phyloP scores from a whole-genome alignment of 1,284 basidiomycete genomes.

The Rhodotorula sp. region DNA sequence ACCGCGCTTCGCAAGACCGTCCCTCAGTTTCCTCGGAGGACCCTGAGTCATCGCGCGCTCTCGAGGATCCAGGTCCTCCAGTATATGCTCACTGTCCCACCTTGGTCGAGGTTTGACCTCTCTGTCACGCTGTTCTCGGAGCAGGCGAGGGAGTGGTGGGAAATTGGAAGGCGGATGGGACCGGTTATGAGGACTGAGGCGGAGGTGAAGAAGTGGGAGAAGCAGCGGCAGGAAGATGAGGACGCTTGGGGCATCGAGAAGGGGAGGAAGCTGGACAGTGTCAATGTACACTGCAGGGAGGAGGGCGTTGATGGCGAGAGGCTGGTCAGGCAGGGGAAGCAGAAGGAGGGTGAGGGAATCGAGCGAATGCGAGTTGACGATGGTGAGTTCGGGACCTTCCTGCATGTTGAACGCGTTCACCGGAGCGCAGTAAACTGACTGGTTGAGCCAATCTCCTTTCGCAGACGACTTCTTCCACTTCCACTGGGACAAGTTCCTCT shows the following conservation, averaged over 20 bases:
- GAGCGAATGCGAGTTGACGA: conserved; percentile 65
- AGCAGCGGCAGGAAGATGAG: conserved; percentile 14
- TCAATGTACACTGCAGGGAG: conserved; percentile 44
- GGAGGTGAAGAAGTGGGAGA: conserved; percentile 18
- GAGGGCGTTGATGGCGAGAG: conserved; percentile 70
- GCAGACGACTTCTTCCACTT: conserved; percentile 57
- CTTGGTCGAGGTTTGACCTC: conserved; percentile 34
- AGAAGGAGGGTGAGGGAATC: conserved; percentile 6
- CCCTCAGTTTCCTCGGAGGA: conserved; percentile 32
- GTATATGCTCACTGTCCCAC: conserved; percentile 37
- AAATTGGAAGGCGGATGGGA: conserved; percentile 19
- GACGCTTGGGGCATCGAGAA: conserved; percentile 27
- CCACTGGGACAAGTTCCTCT: conserved; percentile 59
- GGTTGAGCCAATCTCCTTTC: conserved; percentile 7
- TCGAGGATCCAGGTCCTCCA: conserved; percentile 45
- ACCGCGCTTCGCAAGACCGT: conserved; percentile 16
- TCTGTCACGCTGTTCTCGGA: conserved; percentile 25
- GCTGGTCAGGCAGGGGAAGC: conserved; percentile 47
- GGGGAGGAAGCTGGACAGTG: conserved; percentile 22
- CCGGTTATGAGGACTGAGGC: conserved; percentile 26
- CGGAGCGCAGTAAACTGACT: not conserved
- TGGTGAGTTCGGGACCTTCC: conserved; percentile 50
- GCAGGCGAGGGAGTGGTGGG: conserved; percentile 28
- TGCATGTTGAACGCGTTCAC: no score
- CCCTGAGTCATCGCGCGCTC: conserved; percentile 40